Evolutionary conservation across 2,329 filamentous ascomycete species (phyloP), one percentile per base, ranked within the genome.

Genomic region (Fonsecaea nubica): DNA sequence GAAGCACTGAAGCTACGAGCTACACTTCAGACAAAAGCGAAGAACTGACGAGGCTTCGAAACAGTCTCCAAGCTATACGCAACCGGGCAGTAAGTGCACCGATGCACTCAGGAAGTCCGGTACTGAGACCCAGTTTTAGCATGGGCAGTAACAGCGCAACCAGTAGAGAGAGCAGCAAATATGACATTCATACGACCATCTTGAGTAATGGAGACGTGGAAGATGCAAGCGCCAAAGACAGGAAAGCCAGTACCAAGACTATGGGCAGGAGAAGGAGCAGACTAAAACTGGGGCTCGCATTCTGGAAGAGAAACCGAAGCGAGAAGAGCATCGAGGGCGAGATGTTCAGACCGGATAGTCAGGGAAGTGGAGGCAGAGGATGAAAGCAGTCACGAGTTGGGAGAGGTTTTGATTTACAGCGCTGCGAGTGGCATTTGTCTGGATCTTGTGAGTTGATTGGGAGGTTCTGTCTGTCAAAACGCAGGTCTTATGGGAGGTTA

Each of bases 301-400:
- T 72, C 35, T 72, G 71, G 71, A 72, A 72, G 64, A 64, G 69
- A 54, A 71, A 62, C 32, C 63, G 65, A 5, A 68, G 65, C 38
- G 68, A 70, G 25, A 68, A 64, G 36, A 67, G 36, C 42, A 40
- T 70, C 8, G 60, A 33, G 15, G 68, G 55, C 7, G 68, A 58
- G 10, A n/a, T 9, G 12, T 54, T 60, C 4, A 58, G 67, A 30
- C 67, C 67, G 10, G 61, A 62, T 13, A 69, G 67, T 50, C 61
- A 64, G 54, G 64, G 64, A 6, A 69, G 67, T 53, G 59, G 48
- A 30, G 64, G 61, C 58, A 13, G 32, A 53, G 57, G 56, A 64
- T 33, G 50, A 55, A 21, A 15, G 36, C 30, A 4, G 15, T 30
- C 25, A 35, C 40, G 18, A 25, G 54, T 1, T 38, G n/a, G 32